Evolutionary conservation across 2,329 filamentous ascomycete genomes (phyloP).

Genomic region (Colletotrichum gloeosporioides): DNA sequence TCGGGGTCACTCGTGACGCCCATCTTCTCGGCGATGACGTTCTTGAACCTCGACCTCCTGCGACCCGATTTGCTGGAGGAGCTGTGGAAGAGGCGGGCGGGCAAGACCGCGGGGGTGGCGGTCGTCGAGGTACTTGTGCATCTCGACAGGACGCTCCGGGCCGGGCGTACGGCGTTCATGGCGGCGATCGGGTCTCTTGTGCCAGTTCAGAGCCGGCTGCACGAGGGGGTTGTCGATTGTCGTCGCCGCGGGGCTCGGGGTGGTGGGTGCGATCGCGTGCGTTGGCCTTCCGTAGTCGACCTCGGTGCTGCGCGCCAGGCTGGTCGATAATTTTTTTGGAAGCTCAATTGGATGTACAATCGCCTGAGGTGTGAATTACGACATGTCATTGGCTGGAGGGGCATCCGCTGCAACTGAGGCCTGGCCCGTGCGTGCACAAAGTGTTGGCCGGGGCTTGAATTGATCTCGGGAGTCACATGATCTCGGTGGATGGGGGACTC

Average conservation of each 20-base stretch:
- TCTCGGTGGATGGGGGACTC: background rate
- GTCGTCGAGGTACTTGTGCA: constrained; percentile 44
- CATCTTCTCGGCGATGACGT: constrained; percentile 56
- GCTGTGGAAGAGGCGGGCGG: constrained; percentile 56
- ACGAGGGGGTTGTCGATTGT: constrained; percentile 4
- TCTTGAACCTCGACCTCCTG: constrained; percentile 58
- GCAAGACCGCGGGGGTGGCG: constrained; percentile 25
- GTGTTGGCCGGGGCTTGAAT: background rate
- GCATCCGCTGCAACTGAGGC: background rate
- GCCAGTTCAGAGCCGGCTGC: constrained; percentile 17
- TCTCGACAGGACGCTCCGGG: constrained; percentile 58
- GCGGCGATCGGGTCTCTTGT: constrained; percentile 24
- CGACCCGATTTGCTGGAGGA: constrained; percentile 46
- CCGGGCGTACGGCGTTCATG: constrained; percentile 63
- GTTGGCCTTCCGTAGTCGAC: constrained; percentile 3
- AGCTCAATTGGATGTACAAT: constrained; percentile 13
- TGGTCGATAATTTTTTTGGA: constrained; percentile 25
- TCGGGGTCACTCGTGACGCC: constrained; percentile 50
- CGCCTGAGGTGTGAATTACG: background rate
- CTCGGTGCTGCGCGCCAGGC: constrained; percentile 17
- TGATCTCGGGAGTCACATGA: background rate
- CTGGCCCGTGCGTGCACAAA: background rate
- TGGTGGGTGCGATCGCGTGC: constrained; percentile 7
- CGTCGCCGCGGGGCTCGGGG: background rate
- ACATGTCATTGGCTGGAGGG: constrained; percentile 4